Evolutionary conservation across 2,329 filamentous ascomycete species (phyloP).

Genomic region (Sclerotinia minor): DNA sequence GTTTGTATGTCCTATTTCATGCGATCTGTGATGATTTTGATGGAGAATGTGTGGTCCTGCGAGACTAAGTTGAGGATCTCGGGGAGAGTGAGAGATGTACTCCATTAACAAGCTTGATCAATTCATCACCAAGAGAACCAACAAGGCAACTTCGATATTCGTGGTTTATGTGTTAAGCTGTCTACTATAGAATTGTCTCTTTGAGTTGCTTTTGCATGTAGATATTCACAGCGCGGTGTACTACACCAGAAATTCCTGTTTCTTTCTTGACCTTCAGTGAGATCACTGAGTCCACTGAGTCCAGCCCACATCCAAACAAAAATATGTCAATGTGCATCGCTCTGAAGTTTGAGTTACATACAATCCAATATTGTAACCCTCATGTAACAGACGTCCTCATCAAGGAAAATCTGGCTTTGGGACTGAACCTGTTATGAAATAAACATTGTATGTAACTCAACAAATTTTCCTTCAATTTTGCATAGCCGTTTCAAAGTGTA

Average conservation of each 20-base stretch:
- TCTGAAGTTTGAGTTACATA: not conserved
- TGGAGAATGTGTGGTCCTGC: not conserved
- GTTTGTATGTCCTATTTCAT: not conserved
- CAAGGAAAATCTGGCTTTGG: not conserved
- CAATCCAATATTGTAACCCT: not conserved
- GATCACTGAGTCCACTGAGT: not conserved
- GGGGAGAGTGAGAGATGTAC: not conserved
- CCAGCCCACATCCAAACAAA: not conserved
- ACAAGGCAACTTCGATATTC: not conserved
- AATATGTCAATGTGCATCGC: not conserved
- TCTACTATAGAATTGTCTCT: not conserved
- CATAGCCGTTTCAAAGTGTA: not conserved
- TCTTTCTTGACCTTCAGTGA: not conserved
- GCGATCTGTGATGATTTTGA: not conserved
- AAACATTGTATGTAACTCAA: not conserved
- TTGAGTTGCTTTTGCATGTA: not conserved
- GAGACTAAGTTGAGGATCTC: constrained; percentile 6
- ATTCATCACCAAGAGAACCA: not conserved
- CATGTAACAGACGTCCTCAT: not conserved
- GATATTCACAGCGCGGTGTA: not conserved
- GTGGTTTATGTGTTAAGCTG: not conserved
- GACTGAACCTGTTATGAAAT: not conserved
- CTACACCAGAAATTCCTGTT: not conserved
- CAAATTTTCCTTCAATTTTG: not conserved
- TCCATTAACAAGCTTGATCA: not conserved